These are phyloP conservation scores for Boletus bicolor DNA, from an alignment of 768 basidiomycete genomes.

Conservation along the genomic window DNA sequence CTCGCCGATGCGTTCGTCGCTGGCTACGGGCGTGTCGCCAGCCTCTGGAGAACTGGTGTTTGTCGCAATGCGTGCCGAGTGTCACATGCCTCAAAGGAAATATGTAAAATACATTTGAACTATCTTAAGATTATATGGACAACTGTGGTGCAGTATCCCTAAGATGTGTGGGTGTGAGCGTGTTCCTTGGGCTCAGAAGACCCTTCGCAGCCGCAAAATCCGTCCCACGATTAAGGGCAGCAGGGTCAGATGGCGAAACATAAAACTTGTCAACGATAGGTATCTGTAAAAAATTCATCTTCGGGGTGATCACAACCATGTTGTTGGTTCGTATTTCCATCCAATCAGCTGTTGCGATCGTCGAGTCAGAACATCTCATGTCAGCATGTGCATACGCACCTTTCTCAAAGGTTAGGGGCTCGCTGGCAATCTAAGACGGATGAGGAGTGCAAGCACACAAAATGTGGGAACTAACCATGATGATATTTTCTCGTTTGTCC, in stretches of 20 bases:
- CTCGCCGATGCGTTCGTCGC: neutral
- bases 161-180: constrained; percentile 18
- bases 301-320: constrained; percentile 92
- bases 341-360: constrained; percentile 70
- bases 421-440: constrained; percentile 68
- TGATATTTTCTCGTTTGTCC: constrained; percentile 94
- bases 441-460: constrained; percentile 11
- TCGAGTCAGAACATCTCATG: neutral
- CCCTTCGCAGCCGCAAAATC: constrained; percentile 90
- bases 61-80: neutral
- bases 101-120: constrained; percentile 1
- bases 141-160: constrained; percentile 23
- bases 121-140: constrained; percentile 13
- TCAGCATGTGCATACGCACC: constrained; percentile 39
- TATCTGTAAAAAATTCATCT: constrained; percentile 92
- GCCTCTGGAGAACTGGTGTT: neutral
- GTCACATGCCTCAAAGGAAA: constrained; percentile 4
- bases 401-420: constrained; percentile 96
- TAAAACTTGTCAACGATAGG: constrained; percentile 94
- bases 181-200: constrained; percentile 61
- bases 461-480: constrained; percentile 54
- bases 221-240: constrained; percentile 60
- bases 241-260: constrained; percentile 82
- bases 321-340: constrained; percentile 98
- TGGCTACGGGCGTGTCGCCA: neutral